These are phyloP conservation scores for Suillus brevipes DNA, from an alignment of 768 basidiomycete genomes.

Conservation along the genomic window DNA sequence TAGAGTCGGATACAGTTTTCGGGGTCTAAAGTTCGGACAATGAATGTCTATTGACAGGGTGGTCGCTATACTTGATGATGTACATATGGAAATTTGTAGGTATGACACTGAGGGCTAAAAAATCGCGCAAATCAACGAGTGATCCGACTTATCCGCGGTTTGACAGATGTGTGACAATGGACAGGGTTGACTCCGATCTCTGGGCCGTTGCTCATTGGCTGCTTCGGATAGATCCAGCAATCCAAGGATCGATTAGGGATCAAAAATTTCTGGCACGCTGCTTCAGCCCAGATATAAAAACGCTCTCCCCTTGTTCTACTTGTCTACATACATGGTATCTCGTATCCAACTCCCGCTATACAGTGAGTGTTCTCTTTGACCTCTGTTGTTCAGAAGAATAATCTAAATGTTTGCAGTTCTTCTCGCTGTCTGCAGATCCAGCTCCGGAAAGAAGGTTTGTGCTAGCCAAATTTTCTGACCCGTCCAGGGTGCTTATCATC, in stretches of 20 bases:
- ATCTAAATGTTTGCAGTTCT: not conserved
- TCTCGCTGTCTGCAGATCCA: not conserved
- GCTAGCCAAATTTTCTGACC: no score
- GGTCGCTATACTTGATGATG: no score
- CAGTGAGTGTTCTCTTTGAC: not conserved
- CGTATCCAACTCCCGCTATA: not conserved
- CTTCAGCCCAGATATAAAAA: not conserved
- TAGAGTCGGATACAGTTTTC: no score
- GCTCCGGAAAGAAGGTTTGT: conserved; percentile 2
- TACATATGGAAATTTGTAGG: no score
- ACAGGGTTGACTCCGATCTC: no score
- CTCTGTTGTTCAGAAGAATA: not conserved
- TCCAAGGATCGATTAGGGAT: not conserved
- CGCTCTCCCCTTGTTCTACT: not conserved
- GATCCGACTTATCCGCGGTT: no score
- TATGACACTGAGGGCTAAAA: no score
- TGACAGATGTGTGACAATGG: no score
- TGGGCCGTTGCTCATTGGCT: not conserved
- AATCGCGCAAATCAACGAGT: no score
- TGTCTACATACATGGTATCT: not conserved
- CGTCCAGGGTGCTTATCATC: not conserved
- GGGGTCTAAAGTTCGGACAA: no score
- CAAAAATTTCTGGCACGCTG: not conserved
- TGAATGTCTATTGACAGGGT: no score
- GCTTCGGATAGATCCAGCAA: not conserved